Evolutionary conservation across 495 filamentous ascomycete genomes (phyloP), one percentile per base, ranked within the genome.

Genomic region (Cudoniella acicularis): DNA sequence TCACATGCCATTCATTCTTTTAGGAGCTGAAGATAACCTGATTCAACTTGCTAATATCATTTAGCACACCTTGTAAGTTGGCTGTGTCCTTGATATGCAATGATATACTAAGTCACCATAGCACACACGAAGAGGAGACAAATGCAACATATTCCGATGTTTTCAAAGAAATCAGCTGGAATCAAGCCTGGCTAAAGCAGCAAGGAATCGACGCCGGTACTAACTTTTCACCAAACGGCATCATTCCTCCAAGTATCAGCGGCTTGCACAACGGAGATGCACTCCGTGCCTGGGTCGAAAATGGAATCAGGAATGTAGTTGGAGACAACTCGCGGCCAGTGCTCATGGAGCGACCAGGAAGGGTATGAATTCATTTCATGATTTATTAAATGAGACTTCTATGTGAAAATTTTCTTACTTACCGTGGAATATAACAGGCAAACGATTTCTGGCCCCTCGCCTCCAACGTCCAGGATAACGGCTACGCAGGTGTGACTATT

Each of bases 251-350:
- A 0, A 81, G 79, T 58, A 87, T 87, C 53, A 86, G 83, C 0
- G 83, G 83, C 46, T 59, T 86, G 9, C 83, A 85, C 71, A 87
- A 87, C 67, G 83, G 80, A 16, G 83, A 87, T 67, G 81, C 78
- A 25, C 72, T 87, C 17, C 67, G 66, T 22, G 83, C 83, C n/a
- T 87, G 81, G 81, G 70, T 68, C 56, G 81, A 83, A 36, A 80
- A 80, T 57, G 81, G 80, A 17, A 82, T 86, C 58, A 70, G 64
- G 43, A 79, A 83, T 71, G 83, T 79, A 30, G 81, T 87, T 17
- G 83, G 83, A 26, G 83, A 86, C 67, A 85, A 85, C 69, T 86
- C 83, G 3, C 74, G 84, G 18, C 69, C 80, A 20, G 64, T 68
- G 23, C 69, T 81, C 6, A 60, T 78, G 24, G 83, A 83, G 68